These are phyloP conservation scores for Thalassiosira exigua DNA, from an alignment of 352 stramenopile species.

Conservation along the genomic window DNA sequence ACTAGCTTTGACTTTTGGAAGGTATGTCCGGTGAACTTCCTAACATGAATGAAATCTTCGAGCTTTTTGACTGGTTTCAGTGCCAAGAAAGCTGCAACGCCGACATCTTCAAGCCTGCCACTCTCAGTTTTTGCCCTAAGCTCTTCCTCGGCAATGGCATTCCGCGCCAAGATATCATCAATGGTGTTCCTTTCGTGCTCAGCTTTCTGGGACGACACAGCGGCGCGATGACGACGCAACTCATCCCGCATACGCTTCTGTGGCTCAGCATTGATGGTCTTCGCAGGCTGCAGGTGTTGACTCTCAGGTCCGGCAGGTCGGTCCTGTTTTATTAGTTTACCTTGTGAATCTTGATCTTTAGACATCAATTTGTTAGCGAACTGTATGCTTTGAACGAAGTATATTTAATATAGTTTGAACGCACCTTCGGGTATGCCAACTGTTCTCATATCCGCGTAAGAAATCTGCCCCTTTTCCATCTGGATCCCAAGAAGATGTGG, in stretches of 20 bases:
- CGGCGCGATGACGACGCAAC: neutral
- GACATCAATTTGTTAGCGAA: neutral
- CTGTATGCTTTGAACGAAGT: neutral
- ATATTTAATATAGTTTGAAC: slow-evolving; percentile 2
- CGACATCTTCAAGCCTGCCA: slow-evolving; percentile 1
- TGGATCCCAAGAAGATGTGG: neutral
- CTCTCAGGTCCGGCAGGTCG: slow-evolving; percentile 1
- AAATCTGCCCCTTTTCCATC: slow-evolving; percentile 1
- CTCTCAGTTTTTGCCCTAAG: slow-evolving; percentile 17
- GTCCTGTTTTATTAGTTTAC: neutral
- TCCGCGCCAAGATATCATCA: slow-evolving; percentile 1
- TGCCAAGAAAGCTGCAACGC: neutral
- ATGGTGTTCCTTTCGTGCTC: neutral
- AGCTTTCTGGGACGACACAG: neutral
- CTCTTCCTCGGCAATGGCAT: neutral
- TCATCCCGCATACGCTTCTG: slow-evolving; percentile 8
- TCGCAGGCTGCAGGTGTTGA: slow-evolving; percentile 8
- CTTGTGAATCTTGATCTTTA: slow-evolving; percentile 15
- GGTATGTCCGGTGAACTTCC: slow-evolving; percentile 15
- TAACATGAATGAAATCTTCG: slow-evolving; percentile 12
- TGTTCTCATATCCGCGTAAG: slow-evolving; percentile 3
- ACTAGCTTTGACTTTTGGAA: slow-evolving; percentile 21
- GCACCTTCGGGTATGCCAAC: slow-evolving; percentile 13
- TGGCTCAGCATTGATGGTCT: slow-evolving; percentile 16
- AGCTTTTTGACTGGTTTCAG: neutral